Percentiles rank a stretch among this genome's conserved stretches.
phyloP scores from a whole-genome alignment of 106 monocot species.

The Allium sativum region DNA sequence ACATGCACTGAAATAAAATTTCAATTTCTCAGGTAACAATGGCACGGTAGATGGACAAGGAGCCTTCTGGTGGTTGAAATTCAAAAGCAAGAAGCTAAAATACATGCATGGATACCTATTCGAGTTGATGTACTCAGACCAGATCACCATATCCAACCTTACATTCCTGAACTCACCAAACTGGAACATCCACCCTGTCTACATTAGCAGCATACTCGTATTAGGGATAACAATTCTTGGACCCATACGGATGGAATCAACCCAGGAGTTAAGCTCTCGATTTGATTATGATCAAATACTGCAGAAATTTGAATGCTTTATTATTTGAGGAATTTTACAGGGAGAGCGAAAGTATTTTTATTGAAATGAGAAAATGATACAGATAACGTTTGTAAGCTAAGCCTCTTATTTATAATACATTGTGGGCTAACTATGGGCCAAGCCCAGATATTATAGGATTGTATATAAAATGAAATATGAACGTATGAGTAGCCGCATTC shows the following conservation, averaged over 20 bases:
- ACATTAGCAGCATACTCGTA: slow-evolving; percentile 78
- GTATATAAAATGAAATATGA: too few relatives aligned
- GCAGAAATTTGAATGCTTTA: too few relatives aligned
- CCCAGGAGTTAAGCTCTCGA: too few relatives aligned
- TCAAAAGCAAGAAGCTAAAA: slow-evolving; percentile 38
- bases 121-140: slow-evolving; percentile 59
- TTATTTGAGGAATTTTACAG: too few relatives aligned
- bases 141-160: slow-evolving; percentile 71
- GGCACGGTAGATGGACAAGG: slow-evolving; percentile 82
- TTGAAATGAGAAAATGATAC: too few relatives aligned
- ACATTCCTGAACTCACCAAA: slow-evolving; percentile 71
- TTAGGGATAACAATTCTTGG: slow-evolving; percentile 80
- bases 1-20: background rate
- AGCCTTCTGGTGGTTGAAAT: slow-evolving; percentile 52
- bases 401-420: too few relatives aligned
- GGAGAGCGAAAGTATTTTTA: too few relatives aligned
- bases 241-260: slow-evolving; percentile 82
- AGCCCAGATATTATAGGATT: too few relatives aligned
- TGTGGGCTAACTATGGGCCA: too few relatives aligned
- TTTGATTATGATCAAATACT: too few relatives aligned
- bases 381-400: too few relatives aligned
- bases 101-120: slow-evolving; percentile 65
- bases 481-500: too few relatives aligned
- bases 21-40: slow-evolving; percentile 38
- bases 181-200: slow-evolving; percentile 97